These are phyloP conservation scores for Ceratobasidium sp. DNA, from an alignment of 1,284 basidiomycete genomes.

Conservation along the genomic window DNA sequence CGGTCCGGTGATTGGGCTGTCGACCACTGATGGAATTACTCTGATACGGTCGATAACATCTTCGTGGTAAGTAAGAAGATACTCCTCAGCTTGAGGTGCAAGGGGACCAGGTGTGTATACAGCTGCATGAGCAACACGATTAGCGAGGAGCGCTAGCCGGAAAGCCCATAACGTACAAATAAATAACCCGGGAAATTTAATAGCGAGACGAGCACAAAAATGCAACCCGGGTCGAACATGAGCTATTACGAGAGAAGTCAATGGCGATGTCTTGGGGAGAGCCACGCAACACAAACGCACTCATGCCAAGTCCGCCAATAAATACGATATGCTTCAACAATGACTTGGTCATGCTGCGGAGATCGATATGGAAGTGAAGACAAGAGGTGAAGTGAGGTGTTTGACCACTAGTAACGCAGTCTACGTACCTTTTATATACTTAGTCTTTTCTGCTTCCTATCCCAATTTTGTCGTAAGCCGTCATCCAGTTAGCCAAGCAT, in stretches of 20 bases:
- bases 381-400: too few species aligned
- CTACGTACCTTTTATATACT: too few species aligned
- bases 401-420: too few species aligned
- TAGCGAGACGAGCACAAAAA: neutral
- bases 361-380: too few species aligned
- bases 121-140: neutral
- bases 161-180: neutral
- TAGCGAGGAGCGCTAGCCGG: too few species aligned
- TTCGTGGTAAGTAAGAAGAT: neutral
- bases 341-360: neutral
- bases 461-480: too few species aligned
- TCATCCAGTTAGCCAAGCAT: too few species aligned
- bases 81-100: neutral
- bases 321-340: slow-evolving; percentile 22
- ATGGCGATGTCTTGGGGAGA: neutral
- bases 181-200: neutral
- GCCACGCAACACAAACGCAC: neutral
- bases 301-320: slow-evolving; percentile 5
- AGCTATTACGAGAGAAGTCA: neutral
- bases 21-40: neutral
- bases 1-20: neutral
- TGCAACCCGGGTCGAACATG: neutral
- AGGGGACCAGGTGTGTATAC: neutral
- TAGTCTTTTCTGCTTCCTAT: too few species aligned
- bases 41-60: neutral